Evolutionary conservation across 2,329 filamentous ascomycete species (phyloP), one percentile per base, ranked within the genome.

Genomic region (Sarocladiaceae sp.): DNA sequence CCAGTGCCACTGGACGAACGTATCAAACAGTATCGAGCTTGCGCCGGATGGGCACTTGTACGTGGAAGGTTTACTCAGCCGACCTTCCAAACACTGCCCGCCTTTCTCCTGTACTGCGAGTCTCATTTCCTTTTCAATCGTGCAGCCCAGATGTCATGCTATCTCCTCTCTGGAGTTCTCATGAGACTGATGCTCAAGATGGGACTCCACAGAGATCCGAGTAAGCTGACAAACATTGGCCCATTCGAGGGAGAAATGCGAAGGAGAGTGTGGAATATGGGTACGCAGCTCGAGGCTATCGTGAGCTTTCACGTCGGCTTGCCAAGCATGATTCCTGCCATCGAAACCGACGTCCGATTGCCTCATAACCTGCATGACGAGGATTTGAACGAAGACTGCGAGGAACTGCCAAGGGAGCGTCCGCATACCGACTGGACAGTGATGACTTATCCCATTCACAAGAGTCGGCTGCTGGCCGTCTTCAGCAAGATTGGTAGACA

Each of bases 241-340:
- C 56, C 66, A 1, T 76, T 72, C 47, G 62, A 71, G 29, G 68
- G 68, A 6, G 72, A 77, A 58, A 73, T 74, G 65, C 63, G 70
- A 9, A 61, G 69, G 26, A 63, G 70, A 9, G 53, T 71, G 43
- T 77, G 73, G 74, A 66, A 69, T 47, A 58, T 73, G 26, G 64
- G 68, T 6, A 56, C 65, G 16, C 75, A 80, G 54, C 66, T 82
- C 26, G 82, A 85, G 55, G 59, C 81, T 5, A 58, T 82, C 7
- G 75, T 80, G 16, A 74, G 77, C 4, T 82, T 82, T 53, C 78
- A 84, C 55, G 69, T 82, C 39, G 81, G 80, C 2, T 63, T 85
- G 44, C 80, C 81, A 7, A 70, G 70, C 54, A 82, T 83, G 76
- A 68, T 82, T 2, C 44, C 33, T 9, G 32, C 20, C 18, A 44